Conservation (phyloP, 805 yeast genomes). For the Cyberlindnera veronae region DNA sequence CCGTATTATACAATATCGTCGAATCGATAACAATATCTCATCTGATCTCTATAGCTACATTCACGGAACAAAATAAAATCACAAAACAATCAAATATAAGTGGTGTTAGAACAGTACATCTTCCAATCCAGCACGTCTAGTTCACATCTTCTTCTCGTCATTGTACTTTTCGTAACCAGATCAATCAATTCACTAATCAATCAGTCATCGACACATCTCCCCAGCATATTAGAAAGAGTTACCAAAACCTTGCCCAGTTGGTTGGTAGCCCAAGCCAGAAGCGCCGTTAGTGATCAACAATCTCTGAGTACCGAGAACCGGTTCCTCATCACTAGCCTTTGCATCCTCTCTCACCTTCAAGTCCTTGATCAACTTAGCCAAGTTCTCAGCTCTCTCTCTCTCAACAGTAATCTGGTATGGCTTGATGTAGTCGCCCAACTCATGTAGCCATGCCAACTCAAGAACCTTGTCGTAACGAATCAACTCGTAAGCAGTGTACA, state of each 20-base stretch:
- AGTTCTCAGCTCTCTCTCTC: conserved; percentile 69
- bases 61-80: not conserved
- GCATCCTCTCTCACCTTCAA: conserved; percentile 66
- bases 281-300: conserved; percentile 82
- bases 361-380: conserved; percentile 65
- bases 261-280: conserved; percentile 58
- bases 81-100: not conserved
- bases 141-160: not conserved
- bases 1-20: too few relatives aligned
- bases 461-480: conserved; percentile 78
- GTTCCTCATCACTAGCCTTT: conserved; percentile 45
- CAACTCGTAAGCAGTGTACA: conserved; percentile 80
- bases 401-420: conserved; percentile 87
- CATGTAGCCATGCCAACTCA: conserved; percentile 89
- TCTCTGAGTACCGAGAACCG: conserved; percentile 57
- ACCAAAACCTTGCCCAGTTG: conserved; percentile 73
- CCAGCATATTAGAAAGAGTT: conserved; percentile 43
- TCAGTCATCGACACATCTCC: not conserved
- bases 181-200: not conserved
- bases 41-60: too few relatives aligned
- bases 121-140: not conserved
- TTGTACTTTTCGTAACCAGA: not conserved
- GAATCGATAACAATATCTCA: too few relatives aligned
- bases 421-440: conserved; percentile 77
- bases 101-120: not conserved